Conservation (phyloP, 1,139 yeast genomes). For the Kodamaea suecica region DNA sequence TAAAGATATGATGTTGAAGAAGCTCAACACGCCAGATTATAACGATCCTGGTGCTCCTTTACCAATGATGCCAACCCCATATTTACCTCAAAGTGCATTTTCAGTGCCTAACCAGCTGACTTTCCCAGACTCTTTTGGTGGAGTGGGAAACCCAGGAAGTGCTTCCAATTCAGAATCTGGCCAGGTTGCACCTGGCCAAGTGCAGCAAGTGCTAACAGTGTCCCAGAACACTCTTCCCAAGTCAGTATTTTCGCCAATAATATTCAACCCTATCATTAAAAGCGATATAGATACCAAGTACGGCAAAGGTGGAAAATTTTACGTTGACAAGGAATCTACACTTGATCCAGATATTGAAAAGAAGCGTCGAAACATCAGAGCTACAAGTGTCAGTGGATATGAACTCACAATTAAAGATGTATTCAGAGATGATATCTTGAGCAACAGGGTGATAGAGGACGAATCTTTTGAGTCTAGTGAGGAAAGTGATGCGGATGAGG, state of each 20-base stretch:
- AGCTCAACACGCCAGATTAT: conserved; percentile 49
- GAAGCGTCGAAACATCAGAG: conserved; percentile 27
- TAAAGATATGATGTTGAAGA: conserved; percentile 41
- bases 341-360: conserved; percentile 23
- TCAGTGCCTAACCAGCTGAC: not conserved
- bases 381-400: conserved; percentile 42
- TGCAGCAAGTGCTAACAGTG: conserved; percentile 5
- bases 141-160: not conserved
- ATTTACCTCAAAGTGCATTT: not conserved
- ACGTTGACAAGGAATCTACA: conserved; percentile 44
- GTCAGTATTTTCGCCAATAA: conserved; percentile 76
- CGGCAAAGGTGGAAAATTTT: conserved; percentile 82
- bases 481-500: conserved; percentile 40
- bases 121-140: not conserved
- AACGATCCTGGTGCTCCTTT: conserved; percentile 82
- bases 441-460: conserved; percentile 8
- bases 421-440: not conserved
- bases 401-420: conserved; percentile 17
- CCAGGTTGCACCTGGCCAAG: conserved; percentile 5
- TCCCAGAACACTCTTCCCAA: conserved; percentile 2
- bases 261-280: conserved; percentile 74
- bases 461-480: conserved; percentile 18
- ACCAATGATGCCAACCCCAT: conserved; percentile 60
- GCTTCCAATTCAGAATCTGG: not conserved
- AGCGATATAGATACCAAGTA: conserved; percentile 78